Evolutionary conservation across 73 alveolate species (phyloP), one percentile per base, ranked within the genome.

Genomic region (Paramecium tetraurelia): DNA sequence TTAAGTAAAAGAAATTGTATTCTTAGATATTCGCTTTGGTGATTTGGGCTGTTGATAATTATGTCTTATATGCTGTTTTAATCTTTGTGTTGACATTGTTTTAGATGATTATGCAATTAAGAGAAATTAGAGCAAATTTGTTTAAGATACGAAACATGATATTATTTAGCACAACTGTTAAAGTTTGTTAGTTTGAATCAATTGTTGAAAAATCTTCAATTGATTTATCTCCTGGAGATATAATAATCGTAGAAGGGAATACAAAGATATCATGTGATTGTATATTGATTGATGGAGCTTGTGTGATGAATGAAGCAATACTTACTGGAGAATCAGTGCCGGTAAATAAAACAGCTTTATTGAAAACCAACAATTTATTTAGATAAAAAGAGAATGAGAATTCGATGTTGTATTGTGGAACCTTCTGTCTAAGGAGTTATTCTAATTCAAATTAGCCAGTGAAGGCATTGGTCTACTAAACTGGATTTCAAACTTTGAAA

Each of bases 241-340:
- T 98, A 14, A 96, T 33, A 38, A 80, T 80, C 84, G 89, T 85
- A 59, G 92, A 87, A 71, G 95, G 93, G 2, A 94, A 89, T 31
- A 86, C 63, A 18, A 93, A 93, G 57, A 93, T 97, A 43, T 96
- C 99, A 36, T 96, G 99, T 89, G 99, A 97, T 92, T 68, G 95
- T 86, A 85, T 97, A 43, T 85, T 97, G 57, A 84, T 97, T 40
- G 86, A 96, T 85, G 99, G 99, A 41, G 70, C 96, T 29, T 96
- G 97, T 40, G 96, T 97, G 24, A 98, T 97, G 31, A 97, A 98
- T 93, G 99, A 98, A 87, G 93, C 99, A 46, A 97, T 98, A 92
- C 94, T 98, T n/a, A 98, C 99, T 12, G 99, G 99, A 69, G 99
- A 96, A 87, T 96, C 99, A 40, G 97, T 97, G 20, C 99, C 99